Base-by-base conservation (phyloP, 257 asterid genomes). In the Solanum piurae region DNA sequence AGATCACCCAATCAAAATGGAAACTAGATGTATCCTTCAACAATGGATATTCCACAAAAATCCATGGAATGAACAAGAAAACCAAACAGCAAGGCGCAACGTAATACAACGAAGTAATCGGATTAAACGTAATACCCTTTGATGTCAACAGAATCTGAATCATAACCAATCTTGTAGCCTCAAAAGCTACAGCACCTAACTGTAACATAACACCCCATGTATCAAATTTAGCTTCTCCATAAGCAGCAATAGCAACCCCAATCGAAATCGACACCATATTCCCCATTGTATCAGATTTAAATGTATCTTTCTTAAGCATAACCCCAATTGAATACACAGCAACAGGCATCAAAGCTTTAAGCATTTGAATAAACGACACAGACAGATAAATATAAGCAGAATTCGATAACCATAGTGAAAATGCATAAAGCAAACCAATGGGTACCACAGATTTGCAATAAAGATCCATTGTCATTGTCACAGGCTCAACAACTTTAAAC, bases 191-290 rank as follows among this genome's bases (percentile, higher is more conserved):
- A 25, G 95, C 97, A 9, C 97, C 95, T 12, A 94, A 85, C 86
- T 94, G 97, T 27, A 94, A 87, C 31, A 91, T 58, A 40, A 94
- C 96, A 6, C 98, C 97, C 94, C 93, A 93, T 2, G 93, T 11
- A 87, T 94, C 95, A 83, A 93, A 94, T 83, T 92, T 93, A 1
- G 96, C 95, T 90, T 93, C 98, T 2, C 98, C 98, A 85, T 92
- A 93, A 2, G 96, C 98, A 10, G 96, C 98, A 74, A 94, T 90
- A 3, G 93, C 98, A 5, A 94, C 96, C n/a, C 96, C 98, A 86
- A 94, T 89, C 64, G 98, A 94, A 90, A 93, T 92, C 37, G 96
- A 93, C 37, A 94, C 75, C 98, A 93, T 94, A 37, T 94, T 94
- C 12, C 90, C 87, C 98, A 94, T 94, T 4, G 93, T 93, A 83